phyloP scores from a whole-genome alignment of 164 flowering plant genomes.

The grape (Vitis vinifera) region DNA sequence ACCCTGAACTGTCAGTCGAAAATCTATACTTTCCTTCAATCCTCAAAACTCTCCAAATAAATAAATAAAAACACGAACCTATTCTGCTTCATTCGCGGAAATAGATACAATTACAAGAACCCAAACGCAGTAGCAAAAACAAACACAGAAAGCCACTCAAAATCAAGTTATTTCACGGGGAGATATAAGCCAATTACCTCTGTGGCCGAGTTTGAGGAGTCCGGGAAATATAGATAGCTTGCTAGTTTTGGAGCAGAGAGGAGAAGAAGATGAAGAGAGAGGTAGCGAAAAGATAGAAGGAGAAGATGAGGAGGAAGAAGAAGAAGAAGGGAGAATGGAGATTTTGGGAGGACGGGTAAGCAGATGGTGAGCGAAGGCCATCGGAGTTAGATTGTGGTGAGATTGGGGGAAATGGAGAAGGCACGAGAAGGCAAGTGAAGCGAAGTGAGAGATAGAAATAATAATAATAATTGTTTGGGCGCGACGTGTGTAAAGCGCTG shows the following conservation, averaged over 20 bases:
- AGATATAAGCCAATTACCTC: conserved; percentile 23
- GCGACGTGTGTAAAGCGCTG: neutral
- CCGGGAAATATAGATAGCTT: conserved; percentile 28
- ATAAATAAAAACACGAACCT: no score
- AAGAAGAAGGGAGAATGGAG: conserved; percentile 6
- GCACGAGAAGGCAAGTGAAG: neutral
- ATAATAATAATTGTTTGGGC: neutral
- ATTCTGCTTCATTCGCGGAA: no score
- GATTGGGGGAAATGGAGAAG: neutral
- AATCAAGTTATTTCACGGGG: no score
- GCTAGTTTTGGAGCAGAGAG: conserved; percentile 17
- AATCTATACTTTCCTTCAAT: no score
- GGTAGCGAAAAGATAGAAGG: conserved; percentile 7
- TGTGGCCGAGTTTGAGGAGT: conserved; percentile 16
- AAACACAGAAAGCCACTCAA: no score
- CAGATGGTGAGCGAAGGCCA: conserved; percentile 48
- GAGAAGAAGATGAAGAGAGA: conserved; percentile 12
- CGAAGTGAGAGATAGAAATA: neutral
- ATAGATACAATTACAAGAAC: no score
- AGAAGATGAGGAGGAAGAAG: conserved; percentile 18
- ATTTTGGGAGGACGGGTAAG: conserved; percentile 26
- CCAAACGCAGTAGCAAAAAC: no score
- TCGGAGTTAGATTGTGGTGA: conserved; percentile 1
- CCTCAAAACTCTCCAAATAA: no score
- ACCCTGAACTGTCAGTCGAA: no score